Percentiles rank a stretch among this genome's conserved stretches.
Conservation (phyloP, 1,284 basidiomycete genomes). For the Trametes pubescens region DNA sequence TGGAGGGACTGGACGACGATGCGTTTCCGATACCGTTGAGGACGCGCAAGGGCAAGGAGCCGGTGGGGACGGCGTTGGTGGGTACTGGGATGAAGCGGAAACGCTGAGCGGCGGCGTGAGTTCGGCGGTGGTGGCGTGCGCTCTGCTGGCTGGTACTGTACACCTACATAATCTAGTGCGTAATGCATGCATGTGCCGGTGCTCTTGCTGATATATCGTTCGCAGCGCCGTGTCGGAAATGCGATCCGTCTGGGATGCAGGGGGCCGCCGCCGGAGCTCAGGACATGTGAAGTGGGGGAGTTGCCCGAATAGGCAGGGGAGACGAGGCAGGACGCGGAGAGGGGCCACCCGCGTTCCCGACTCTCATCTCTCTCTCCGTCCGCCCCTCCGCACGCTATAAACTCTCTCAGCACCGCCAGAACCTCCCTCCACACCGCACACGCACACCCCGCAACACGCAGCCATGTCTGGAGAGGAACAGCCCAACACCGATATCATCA, state of each 20-base stretch:
- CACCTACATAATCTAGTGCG: constrained; percentile 30
- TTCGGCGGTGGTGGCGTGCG: background rate
- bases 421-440: constrained; percentile 21
- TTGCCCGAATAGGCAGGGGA: constrained; percentile 29
- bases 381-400: constrained; percentile 29
- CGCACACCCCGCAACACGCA: constrained; percentile 23
- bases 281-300: constrained; percentile 34
- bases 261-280: constrained; percentile 19
- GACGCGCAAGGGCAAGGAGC: constrained; percentile 63
- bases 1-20: constrained; percentile 39
- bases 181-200: constrained; percentile 17
- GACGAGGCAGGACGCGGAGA: constrained; percentile 27
- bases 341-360: constrained; percentile 31
- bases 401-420: constrained; percentile 17
- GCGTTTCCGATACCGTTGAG: constrained; percentile 74
- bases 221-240: constrained; percentile 14
- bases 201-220: constrained; percentile 10
- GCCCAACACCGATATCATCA: constrained; percentile 89
- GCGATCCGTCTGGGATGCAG: constrained; percentile 10
- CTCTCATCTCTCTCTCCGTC: constrained; percentile 27
- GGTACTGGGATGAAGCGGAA: constrained; percentile 65
- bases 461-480: constrained; percentile 69
- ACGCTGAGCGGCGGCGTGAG: constrained; percentile 43
- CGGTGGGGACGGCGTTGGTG: constrained; percentile 44
- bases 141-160: constrained; percentile 21